Evolutionary conservation across 495 filamentous ascomycete species (phyloP).

Genomic region (Penicillium macrosclerotiorum): DNA sequence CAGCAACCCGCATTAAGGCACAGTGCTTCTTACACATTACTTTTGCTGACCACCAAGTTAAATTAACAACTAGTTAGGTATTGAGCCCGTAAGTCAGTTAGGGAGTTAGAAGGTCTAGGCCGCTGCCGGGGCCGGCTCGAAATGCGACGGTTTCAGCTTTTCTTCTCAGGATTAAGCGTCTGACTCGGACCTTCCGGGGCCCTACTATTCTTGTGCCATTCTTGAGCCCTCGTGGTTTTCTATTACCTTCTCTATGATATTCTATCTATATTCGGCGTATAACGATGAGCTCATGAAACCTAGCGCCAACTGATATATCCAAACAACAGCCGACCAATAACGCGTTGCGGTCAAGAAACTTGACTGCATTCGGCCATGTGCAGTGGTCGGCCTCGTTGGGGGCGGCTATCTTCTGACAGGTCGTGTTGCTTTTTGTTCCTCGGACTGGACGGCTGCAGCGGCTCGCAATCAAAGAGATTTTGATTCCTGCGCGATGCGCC

Average conservation of each 20-base stretch:
- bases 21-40: no score
- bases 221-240: no score
- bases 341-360: not conserved
- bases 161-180: not conserved
- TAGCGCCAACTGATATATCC: not conserved
- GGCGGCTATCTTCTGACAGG: slow-evolving; percentile 24
- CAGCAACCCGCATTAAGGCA: no score
- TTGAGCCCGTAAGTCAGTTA: no score
- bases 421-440: slow-evolving; percentile 16
- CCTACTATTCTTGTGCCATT: no score
- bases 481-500: slow-evolving; percentile 12
- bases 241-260: no score
- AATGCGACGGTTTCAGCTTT: not conserved
- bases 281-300: no score
- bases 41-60: no score
- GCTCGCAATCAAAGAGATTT: slow-evolving; percentile 17
- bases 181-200: not conserved
- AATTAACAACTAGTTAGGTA: no score
- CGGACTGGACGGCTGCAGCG: slow-evolving; percentile 19
- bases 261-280: no score
- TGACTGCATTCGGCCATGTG: slow-evolving; percentile 11
- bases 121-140: no score
- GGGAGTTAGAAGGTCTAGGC: no score
- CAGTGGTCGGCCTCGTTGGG: slow-evolving; percentile 2
- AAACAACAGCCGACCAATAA: slow-evolving; percentile 4